Base-by-base conservation (phyloP, 805 yeast genomes). In the Kodamaea lidongshanica region DNA sequence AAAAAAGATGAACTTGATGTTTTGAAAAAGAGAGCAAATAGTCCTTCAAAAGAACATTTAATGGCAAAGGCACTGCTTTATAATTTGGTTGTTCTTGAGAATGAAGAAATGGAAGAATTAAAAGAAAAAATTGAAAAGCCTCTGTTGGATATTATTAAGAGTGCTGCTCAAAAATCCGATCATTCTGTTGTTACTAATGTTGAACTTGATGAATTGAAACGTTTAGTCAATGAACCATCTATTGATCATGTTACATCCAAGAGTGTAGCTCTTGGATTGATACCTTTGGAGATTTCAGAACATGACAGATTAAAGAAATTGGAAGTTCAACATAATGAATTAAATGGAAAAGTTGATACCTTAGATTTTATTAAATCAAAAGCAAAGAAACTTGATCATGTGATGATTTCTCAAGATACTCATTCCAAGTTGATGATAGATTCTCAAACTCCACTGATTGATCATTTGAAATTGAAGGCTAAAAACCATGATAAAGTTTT, bases 381-480 rank as follows among this genome's bases (percentile, higher is more conserved):
- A 16, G 38, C 41, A 1, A 25, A 21, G 12, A 24, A 16, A 16
- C 19, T 22, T 4, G 28, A 32, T 8, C 23, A 27, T 13, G 29
- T 25, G 3, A 14, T 37, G 26, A n/a, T 26, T 7, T 16, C 17
- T 17, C 12, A 8, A 20, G 19, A 20, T 11, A 30, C 38, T 3
- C 30, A 41, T 9, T 25, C 20, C 3, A 44, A 45, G 7, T 39
- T 40, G 34, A 36, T 29, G 19, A 23, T 23, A 7, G 35, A 25
- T 9, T 18, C 38, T 12, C 40, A 50, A 4, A 21, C 31, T 9
- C 64, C 62, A 14, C 39, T 58, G 1, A 20, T 48, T 5, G 59
- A 53, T 0, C 56, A 50, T 23, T 37, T 70, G 12, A 47, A 46
- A 19, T 54, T 53, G 16, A 53, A 52, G 29, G 64, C 69, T 2